Percentiles rank a stretch among this genome's conserved stretches.
Conservation (phyloP, 768 basidiomycete species). For the Rhodosporidiobolus odoratus region DNA sequence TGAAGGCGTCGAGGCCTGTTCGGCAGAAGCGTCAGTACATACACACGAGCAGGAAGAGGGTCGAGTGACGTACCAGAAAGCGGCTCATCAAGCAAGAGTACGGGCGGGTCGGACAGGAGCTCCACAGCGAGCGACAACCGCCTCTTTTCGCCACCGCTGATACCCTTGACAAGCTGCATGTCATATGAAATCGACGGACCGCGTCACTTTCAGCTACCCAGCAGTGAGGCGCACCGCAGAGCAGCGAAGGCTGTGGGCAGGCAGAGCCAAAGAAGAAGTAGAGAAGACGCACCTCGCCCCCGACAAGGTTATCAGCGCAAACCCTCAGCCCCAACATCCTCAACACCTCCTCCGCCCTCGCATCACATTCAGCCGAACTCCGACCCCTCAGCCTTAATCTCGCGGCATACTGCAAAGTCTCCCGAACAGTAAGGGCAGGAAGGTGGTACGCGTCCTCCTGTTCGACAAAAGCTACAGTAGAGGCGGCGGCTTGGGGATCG, state of each 20-base stretch:
- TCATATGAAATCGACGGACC: too few relatives aligned
- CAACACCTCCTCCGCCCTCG: constrained; percentile 53
- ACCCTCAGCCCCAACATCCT: constrained; percentile 52
- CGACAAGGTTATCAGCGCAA: constrained; percentile 53
- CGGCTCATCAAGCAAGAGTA: constrained; percentile 49
- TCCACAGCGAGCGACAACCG: constrained; percentile 52
- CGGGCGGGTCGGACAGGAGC: constrained; percentile 47
- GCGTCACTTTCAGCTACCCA: too few relatives aligned
- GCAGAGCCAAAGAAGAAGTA: not conserved
- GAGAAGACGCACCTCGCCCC: constrained; percentile 45
- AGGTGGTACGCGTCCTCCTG: constrained; percentile 50
- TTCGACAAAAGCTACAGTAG: constrained; percentile 47
- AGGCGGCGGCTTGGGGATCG: constrained; percentile 28
- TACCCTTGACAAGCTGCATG: constrained; percentile 47
- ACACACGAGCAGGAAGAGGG: not conserved
- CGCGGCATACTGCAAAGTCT: constrained; percentile 50
- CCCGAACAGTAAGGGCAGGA: constrained; percentile 43
- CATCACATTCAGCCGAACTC: constrained; percentile 46
- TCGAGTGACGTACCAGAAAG: constrained; percentile 11
- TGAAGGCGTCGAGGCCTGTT: constrained; percentile 51
- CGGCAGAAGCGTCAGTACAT: not conserved
- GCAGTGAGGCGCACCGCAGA: too few relatives aligned
- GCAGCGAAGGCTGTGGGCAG: too few relatives aligned
- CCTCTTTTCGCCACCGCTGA: constrained; percentile 55
- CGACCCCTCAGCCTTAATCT: constrained; percentile 47